phyloP scores from a whole-genome alignment of 2,329 filamentous ascomycete genomes.

The Beauveria scarabaeidicola region DNA sequence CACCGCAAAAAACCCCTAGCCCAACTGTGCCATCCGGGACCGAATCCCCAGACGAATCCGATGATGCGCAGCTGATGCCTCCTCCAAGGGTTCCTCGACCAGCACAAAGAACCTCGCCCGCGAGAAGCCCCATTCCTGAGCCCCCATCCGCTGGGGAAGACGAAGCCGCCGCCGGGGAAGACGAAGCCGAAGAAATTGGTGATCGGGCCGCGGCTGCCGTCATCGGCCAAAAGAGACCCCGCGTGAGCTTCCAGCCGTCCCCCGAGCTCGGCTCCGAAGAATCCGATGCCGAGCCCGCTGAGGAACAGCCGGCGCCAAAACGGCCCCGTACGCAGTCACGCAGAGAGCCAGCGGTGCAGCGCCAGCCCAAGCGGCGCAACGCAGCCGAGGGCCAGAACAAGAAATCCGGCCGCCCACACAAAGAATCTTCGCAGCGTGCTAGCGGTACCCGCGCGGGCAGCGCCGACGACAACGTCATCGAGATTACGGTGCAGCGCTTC shows the following conservation, averaged over 20 bases:
- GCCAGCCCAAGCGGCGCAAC: constrained; percentile 5
- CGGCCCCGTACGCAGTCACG: constrained; percentile 22
- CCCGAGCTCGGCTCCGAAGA: constrained; percentile 32
- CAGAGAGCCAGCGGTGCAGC: constrained; percentile 1
- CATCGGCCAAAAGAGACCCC: constrained; percentile 5
- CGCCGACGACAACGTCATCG: constrained; percentile 27
- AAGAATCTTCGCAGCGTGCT: not conserved
- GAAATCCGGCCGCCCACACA: constrained; percentile 14
- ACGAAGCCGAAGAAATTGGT: constrained; percentile 25
- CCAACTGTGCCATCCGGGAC: constrained; percentile 2
- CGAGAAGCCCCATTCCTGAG: not conserved
- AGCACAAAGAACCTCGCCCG: not conserved
- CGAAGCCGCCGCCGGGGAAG: constrained; percentile 25
- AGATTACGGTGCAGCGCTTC: constrained; percentile 54
- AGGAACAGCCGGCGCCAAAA: constrained; percentile 23
- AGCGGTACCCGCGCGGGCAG: not conserved
- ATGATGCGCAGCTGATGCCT: constrained; percentile 15
- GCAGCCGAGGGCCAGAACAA: not conserved
- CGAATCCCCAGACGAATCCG: constrained; percentile 10
- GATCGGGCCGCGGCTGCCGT: constrained; percentile 2
- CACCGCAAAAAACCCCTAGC: not conserved
- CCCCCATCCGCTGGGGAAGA: constrained; percentile 29
- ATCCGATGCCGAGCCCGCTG: constrained; percentile 20
- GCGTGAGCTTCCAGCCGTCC: constrained; percentile 22
- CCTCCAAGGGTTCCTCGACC: not conserved